A percentile compares a stretch with the other conserved stretches of the same genome.
Evolutionary conservation across 768 basidiomycete genomes (phyloP).

Genomic region (Amanita muscaria): DNA sequence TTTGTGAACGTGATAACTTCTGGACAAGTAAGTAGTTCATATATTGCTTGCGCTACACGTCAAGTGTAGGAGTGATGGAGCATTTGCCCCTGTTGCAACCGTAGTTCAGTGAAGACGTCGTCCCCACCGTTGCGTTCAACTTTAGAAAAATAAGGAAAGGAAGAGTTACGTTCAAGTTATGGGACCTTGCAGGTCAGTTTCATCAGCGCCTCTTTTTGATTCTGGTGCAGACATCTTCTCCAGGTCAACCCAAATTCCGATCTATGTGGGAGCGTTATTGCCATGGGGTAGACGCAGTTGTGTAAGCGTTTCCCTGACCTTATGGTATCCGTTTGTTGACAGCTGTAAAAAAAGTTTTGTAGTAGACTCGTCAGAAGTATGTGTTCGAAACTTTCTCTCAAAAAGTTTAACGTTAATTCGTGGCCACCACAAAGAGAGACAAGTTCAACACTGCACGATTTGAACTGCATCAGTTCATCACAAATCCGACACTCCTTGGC

Average conservation of each 20-base stretch:
- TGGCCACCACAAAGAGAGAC: constrained; percentile 42
- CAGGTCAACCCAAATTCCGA: constrained; percentile 87
- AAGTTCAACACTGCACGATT: constrained; percentile 79
- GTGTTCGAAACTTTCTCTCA: constrained; percentile 15
- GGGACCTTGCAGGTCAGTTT: constrained; percentile 92
- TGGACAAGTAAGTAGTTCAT: constrained; percentile 48
- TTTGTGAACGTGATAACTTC: constrained; percentile 88
- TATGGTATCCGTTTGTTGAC: neutral
- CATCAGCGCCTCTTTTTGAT: neutral
- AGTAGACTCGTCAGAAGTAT: constrained; percentile 84
- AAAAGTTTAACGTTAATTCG: neutral
- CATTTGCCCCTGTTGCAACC: constrained; percentile 4
- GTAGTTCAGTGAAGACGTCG: constrained; percentile 95
- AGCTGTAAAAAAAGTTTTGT: constrained; percentile 53
- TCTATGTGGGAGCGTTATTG: constrained; percentile 97
- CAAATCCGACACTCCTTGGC: constrained; percentile 52
- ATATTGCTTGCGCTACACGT: neutral
- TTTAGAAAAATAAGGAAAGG: constrained; percentile 83
- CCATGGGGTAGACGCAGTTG: constrained; percentile 84
- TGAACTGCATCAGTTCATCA: constrained; percentile 73
- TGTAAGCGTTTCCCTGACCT: constrained; percentile 40
- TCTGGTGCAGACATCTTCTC: constrained; percentile 7
- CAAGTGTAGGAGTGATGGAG: neutral
- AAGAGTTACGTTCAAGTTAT: constrained; percentile 86
- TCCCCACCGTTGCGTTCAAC: constrained; percentile 91